Base-by-base conservation (phyloP, 2,329 filamentous ascomycete species). In the Cladosporium sp. region DNA sequence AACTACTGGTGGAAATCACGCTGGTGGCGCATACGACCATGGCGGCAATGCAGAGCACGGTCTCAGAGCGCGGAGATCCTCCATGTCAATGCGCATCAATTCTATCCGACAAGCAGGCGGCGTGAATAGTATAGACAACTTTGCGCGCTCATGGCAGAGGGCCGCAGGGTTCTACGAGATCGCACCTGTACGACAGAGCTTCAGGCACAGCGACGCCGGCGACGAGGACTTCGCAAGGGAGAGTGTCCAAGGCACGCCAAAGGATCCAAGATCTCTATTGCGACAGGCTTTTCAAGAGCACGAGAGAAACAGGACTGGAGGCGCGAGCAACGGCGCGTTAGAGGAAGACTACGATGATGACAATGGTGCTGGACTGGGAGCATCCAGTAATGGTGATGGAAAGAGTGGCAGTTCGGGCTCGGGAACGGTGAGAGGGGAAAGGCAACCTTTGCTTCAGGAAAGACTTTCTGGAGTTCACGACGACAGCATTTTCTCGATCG, bases 101-200 rank as follows among this genome's bases (percentile, higher is more conserved):
- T 75, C 79, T 6, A 62, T 79, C 19, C 67, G 89, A 65, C 87
- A 96, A 61, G 87, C 90, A 50, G 94, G 93, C 64, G 93, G 93
- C 52, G 88, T 92, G 61, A 97, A 97, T 78, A 95, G 90, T 74
- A 89, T 97, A 67, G 88, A 94, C 69, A 96, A 92, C 69, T 97
- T 97, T 72, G 90, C 92, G 45, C 85, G 89, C 61, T 96, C 90
- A 67, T 96, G 92, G 89, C 90, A 93, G 74, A 87, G 93, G 72
- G 93, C 93, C 38, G 91, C 92, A 25, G 88, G 83, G 59, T 97
- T 97, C 74, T 84, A 86, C 63, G 92, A 97, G 73, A 90, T 96
- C 65, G 87, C 94, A 36, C 90, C 91, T 5, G 87, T 89, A 58
- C 84, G 87, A 15, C 86, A 87, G 14, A 88, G 89, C 36, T 91